Conservation (phyloP, 202 grass and related monocot genomes). For the Carex arenaria region DNA sequence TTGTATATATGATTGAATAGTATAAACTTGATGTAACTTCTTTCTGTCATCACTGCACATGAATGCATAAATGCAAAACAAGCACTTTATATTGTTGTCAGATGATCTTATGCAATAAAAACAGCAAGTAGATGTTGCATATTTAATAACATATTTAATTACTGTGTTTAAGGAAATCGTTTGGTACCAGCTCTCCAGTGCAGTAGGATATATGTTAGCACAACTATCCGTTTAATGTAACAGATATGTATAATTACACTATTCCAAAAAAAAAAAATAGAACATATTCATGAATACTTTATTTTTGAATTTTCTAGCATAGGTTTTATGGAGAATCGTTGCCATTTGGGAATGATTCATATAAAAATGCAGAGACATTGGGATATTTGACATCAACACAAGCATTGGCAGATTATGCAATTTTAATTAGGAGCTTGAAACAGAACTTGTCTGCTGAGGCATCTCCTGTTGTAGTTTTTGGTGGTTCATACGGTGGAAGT, state of each 20-base stretch:
- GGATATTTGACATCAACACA: slow-evolving; percentile 92
- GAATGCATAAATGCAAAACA: not conserved
- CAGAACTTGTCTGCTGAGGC: slow-evolving; percentile 58
- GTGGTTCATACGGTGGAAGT: slow-evolving; percentile 94
- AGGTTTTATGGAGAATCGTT: slow-evolving; percentile 89
- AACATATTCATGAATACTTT: not conserved
- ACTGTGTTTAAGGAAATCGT: too few species aligned
- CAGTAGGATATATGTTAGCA: not conserved
- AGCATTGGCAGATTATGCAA: slow-evolving; percentile 85
- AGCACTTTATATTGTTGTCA: not conserved
- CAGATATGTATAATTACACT: not conserved
- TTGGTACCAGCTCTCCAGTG: not conserved
- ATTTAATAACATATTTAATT: too few species aligned
- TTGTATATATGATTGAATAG: not conserved
- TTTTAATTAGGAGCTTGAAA: slow-evolving; percentile 84
- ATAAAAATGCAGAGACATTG: slow-evolving; percentile 41
- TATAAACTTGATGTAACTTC: not conserved
- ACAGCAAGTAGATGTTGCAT: not conserved
- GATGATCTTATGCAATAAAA: not conserved
- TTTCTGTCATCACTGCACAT: not conserved
- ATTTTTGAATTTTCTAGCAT: slow-evolving; percentile 41
- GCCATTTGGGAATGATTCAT: slow-evolving; percentile 78
- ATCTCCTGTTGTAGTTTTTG: slow-evolving; percentile 86
- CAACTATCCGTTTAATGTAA: not conserved
- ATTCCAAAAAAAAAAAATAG: too few species aligned